These are phyloP conservation scores for Meyerozyma elateridarum DNA, from an alignment of 1,139 yeast genomes.

Conservation along the genomic window DNA sequence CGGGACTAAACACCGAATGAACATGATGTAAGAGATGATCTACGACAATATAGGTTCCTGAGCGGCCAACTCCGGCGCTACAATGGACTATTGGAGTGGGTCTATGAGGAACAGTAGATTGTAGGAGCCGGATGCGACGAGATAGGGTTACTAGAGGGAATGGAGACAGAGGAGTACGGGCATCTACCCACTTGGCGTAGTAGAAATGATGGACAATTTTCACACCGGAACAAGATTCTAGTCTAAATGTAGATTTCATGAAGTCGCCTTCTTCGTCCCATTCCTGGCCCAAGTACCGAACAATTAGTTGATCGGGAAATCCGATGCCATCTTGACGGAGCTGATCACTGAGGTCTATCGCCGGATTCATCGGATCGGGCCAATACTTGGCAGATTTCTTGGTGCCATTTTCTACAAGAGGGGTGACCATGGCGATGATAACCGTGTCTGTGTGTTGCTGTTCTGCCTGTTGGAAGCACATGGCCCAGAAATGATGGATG, in stretches of 20 bases:
- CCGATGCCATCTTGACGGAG: conserved; percentile 23
- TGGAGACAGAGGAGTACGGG: conserved; percentile 42
- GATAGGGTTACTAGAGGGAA: conserved; percentile 11
- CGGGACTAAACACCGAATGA: conserved; percentile 10
- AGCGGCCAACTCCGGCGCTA: conserved; percentile 82
- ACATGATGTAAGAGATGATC: conserved; percentile 46
- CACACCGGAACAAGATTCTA: conserved; percentile 17
- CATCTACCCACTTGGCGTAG: conserved; percentile 57
- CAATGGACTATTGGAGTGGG: conserved; percentile 58
- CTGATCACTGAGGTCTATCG: conserved; percentile 18
- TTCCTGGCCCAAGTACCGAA: conserved; percentile 18
- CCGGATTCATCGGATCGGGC: conserved; percentile 37
- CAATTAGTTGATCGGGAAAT: conserved; percentile 16
- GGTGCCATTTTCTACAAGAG: conserved; percentile 54
- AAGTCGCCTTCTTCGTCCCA: conserved; percentile 22
- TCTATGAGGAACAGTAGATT: conserved; percentile 5
- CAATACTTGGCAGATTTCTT: conserved; percentile 76
- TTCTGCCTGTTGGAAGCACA: conserved; percentile 54
- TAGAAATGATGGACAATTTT: conserved; percentile 49
- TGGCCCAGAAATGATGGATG: conserved; percentile 76
- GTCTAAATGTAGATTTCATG: conserved; percentile 24
- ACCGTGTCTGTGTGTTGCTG: conserved; percentile 35
- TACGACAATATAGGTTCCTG: conserved; percentile 72
- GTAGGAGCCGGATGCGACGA: conserved; percentile 14
- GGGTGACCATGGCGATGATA: conserved; percentile 84